Percentiles rank a stretch among this genome's conserved stretches.
These are phyloP conservation scores for Ajuga chamaepitys DNA, from an alignment of 257 asterid species.

Conservation along the genomic window DNA sequence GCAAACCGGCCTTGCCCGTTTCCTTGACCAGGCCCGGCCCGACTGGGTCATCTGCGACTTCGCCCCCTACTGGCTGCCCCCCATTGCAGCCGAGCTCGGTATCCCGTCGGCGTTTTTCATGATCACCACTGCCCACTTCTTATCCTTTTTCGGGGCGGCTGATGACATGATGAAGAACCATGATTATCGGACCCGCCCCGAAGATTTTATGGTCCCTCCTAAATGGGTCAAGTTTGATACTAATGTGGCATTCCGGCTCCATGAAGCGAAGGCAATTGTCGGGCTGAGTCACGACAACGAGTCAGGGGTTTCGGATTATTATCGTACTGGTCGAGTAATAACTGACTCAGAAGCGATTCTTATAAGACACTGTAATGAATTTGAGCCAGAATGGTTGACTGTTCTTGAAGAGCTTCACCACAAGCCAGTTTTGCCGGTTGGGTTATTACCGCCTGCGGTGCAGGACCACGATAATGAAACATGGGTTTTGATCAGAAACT, in stretches of 20 bases:
- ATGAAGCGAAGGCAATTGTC: conserved; percentile 14
- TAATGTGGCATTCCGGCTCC: conserved; percentile 12
- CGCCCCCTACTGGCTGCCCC: neutral
- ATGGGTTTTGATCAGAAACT: conserved; percentile 21
- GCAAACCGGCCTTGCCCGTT: conserved; percentile 7
- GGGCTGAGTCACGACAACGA: neutral
- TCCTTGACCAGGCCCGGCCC: neutral
- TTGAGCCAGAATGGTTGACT: conserved; percentile 32
- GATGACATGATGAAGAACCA: too few species aligned
- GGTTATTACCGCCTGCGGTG: conserved; percentile 30
- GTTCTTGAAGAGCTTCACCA: conserved; percentile 21
- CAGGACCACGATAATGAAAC: neutral
- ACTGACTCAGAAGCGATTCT: conserved; percentile 14
- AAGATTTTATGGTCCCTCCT: too few species aligned
- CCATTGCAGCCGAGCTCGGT: neutral
- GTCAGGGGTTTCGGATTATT: conserved; percentile 28
- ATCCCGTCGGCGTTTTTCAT: neutral
- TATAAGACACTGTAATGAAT: conserved; percentile 23
- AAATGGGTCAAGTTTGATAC: too few species aligned
- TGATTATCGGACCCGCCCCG: too few species aligned
- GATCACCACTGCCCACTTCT: neutral
- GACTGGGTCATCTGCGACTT: neutral
- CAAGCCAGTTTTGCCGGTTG: conserved; percentile 21
- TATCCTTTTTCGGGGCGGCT: too few species aligned
- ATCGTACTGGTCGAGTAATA: conserved; percentile 16